These are phyloP conservation scores for Fusarium sp. DNA, from an alignment of 2,329 filamentous ascomycete species.

Conservation along the genomic window DNA sequence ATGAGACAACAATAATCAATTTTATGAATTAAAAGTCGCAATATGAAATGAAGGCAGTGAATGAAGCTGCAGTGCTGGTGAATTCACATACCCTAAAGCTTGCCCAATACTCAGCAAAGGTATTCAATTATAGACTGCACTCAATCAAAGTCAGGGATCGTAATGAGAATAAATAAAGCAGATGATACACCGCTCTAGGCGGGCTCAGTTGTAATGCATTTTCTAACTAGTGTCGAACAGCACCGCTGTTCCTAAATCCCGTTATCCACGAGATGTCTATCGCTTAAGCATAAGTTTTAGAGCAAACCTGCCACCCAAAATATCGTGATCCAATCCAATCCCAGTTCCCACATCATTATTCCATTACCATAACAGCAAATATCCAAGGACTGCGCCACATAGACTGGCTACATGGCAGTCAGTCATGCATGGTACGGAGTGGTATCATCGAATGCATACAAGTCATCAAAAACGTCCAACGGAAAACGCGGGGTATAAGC, in stretches of 20 bases:
- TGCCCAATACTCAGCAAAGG: not conserved
- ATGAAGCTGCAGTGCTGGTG: not conserved
- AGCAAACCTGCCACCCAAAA: slow-evolving; percentile 37
- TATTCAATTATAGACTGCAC: not conserved
- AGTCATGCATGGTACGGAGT: slow-evolving; percentile 23
- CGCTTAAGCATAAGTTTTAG: slow-evolving; percentile 26
- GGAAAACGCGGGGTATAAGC: slow-evolving; percentile 37
- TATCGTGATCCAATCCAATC: not conserved
- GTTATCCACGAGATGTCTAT: slow-evolving; percentile 3
- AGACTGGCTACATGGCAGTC: slow-evolving; percentile 35
- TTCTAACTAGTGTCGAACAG: slow-evolving; percentile 3
- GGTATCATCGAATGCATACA: slow-evolving; percentile 47
- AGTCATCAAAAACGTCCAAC: slow-evolving; percentile 37
- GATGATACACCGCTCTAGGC: slow-evolving; percentile 16
- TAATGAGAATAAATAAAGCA: not conserved
- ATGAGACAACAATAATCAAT: not conserved
- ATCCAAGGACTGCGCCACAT: slow-evolving; percentile 20
- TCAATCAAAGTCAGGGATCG: not conserved
- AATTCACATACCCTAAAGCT: too few relatives aligned
- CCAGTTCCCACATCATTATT: slow-evolving; percentile 18
- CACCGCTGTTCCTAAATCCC: not conserved
- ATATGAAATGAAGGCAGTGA: not conserved
- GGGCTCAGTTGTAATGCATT: not conserved
- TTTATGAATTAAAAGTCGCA: not conserved
- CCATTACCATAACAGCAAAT: slow-evolving; percentile 21